These are phyloP conservation scores for Fusarium paranaense DNA, from an alignment of 2,329 filamentous ascomycete species.

Conservation along the genomic window DNA sequence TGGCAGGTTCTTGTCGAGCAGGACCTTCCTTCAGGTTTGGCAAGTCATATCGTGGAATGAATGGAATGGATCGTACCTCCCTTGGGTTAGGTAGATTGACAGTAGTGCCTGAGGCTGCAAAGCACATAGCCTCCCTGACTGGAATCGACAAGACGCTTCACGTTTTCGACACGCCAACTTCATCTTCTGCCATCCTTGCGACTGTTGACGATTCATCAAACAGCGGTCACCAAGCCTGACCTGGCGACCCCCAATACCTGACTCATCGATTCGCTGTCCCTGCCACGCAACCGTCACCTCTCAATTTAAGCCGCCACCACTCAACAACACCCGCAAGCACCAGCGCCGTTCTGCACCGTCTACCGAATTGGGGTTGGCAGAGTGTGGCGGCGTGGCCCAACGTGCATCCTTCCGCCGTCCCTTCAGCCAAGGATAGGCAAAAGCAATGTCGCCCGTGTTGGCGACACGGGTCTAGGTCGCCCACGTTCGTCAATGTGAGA, in stretches of 20 bases:
- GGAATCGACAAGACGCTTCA: conserved; percentile 10
- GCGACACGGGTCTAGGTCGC: conserved; percentile 16
- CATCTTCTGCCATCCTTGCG: conserved; percentile 23
- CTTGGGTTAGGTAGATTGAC: neutral
- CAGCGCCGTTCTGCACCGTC: conserved; percentile 36
- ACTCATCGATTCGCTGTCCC: conserved; percentile 1
- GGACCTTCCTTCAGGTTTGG: neutral
- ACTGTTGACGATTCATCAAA: conserved; percentile 21
- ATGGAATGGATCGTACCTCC: neutral
- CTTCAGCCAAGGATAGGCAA: conserved; percentile 20
- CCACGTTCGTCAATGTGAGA: conserved; percentile 14
- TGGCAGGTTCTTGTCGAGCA: neutral
- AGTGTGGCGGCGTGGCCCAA: conserved; percentile 29
- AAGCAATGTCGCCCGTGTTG: conserved; percentile 34
- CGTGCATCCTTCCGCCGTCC: conserved; percentile 18
- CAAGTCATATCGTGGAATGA: neutral
- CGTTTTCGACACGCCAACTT: neutral
- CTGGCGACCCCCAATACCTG: neutral
- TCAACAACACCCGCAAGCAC: conserved; percentile 18
- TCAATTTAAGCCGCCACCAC: conserved; percentile 13
- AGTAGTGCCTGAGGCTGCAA: conserved; percentile 20
- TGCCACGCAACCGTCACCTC: conserved; percentile 16
- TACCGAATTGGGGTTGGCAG: conserved; percentile 30
- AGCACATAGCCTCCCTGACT: conserved; percentile 11
- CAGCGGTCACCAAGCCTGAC: conserved; percentile 2